phyloP scores from a whole-genome alignment of 2,329 filamentous ascomycete species.

The Cordyceps militaris region DNA sequence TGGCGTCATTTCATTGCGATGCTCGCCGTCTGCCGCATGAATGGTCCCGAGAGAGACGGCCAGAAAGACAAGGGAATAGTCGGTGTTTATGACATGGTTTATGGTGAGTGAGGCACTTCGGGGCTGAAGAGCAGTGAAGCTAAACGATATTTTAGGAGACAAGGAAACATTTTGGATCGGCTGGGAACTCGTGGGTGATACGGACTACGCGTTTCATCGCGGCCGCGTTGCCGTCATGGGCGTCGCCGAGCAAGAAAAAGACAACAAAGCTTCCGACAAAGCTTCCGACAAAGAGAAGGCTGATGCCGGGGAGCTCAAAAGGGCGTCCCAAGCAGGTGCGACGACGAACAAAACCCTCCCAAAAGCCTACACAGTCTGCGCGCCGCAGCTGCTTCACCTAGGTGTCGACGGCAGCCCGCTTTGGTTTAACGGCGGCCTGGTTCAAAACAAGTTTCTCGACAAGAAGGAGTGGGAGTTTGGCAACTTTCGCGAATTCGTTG shows the following conservation, averaged over 20 bases:
- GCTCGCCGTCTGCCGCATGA: constrained; percentile 6
- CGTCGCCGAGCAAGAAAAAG: not conserved
- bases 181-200: constrained; percentile 4
- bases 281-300: not conserved
- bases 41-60: constrained; percentile 3
- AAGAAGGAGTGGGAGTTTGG: not conserved
- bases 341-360: not conserved
- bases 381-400: not conserved
- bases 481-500: not conserved
- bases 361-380: not conserved
- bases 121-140: not conserved
- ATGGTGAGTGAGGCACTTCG: not conserved
- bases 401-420: not conserved
- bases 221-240: constrained; percentile 4
- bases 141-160: not conserved
- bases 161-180: constrained; percentile 8
- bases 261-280: not conserved
- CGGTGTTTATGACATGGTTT: constrained; percentile 6
- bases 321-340: not conserved
- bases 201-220: constrained; percentile 2
- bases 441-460: not conserved
- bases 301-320: not conserved
- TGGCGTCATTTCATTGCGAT: constrained; percentile 6
- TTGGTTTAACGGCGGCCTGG: constrained; percentile 1
- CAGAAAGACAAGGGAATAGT: not conserved